phyloP scores from a whole-genome alignment of 345 rosid genomes.

The Eucalyptus leucophloia region DNA sequence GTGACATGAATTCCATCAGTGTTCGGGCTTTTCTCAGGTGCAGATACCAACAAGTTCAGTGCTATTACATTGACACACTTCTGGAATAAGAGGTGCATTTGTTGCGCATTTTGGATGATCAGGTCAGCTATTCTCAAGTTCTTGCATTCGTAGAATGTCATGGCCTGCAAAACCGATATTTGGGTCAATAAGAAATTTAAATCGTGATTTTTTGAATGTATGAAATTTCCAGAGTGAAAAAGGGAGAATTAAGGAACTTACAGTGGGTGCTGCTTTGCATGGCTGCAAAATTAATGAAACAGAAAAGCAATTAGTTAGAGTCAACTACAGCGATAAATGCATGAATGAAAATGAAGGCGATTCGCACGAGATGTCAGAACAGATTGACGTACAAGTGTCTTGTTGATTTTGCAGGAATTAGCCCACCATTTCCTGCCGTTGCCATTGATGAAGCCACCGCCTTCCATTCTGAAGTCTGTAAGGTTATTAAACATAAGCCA shows the following conservation, averaged over 20 bases:
- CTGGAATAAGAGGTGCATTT: constrained; percentile 63
- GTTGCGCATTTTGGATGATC: constrained; percentile 58
- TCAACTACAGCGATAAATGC: neutral
- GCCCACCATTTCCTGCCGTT: constrained; percentile 83
- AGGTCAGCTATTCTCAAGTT: constrained; percentile 45
- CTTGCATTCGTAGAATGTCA: constrained; percentile 47
- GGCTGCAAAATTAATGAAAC: constrained; percentile 32
- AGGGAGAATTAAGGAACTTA: constrained; percentile 7
- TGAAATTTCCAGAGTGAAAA: neutral
- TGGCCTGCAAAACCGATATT: neutral
- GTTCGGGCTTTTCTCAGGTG: constrained; percentile 72
- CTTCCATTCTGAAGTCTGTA: constrained; percentile 44
- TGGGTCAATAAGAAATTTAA: neutral
- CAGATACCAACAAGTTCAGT: constrained; percentile 26
- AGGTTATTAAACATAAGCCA: constrained; percentile 58
- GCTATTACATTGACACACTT: constrained; percentile 45
- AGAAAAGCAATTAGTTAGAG: neutral
- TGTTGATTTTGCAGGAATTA: constrained; percentile 78
- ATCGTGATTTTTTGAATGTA: neutral
- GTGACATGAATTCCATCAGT: constrained; percentile 89
- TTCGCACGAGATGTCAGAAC: neutral
- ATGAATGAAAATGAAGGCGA: neutral
- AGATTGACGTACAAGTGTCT: constrained; percentile 27
- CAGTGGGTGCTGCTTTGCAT: constrained; percentile 77
- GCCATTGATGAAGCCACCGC: constrained; percentile 85